phyloP scores from a whole-genome alignment of 73 alveolate genomes.

The Symbiodinium natans region DNA sequence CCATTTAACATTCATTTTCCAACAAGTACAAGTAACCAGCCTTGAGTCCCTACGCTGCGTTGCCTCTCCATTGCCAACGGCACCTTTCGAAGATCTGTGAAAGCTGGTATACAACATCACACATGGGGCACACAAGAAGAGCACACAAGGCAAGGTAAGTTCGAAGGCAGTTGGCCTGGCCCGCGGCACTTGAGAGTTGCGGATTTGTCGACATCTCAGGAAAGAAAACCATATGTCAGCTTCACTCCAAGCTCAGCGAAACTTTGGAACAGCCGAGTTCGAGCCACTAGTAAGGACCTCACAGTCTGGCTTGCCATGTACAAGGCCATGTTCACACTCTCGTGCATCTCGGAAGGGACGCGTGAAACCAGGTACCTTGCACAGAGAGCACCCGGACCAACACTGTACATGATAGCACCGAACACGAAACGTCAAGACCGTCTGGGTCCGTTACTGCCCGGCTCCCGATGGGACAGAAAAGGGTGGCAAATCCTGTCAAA shows the following conservation, averaged over 20 bases:
- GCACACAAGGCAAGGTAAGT: neutral
- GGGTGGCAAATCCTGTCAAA: neutral
- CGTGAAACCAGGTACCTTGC: slow-evolving; percentile 37
- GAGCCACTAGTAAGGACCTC: neutral
- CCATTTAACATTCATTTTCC: neutral
- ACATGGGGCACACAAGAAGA: too few species aligned
- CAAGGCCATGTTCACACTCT: slow-evolving; percentile 49
- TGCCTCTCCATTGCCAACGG: neutral
- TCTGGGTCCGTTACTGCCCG: neutral
- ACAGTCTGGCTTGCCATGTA: slow-evolving; percentile 42
- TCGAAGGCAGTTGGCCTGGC: neutral
- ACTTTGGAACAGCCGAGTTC: neutral
- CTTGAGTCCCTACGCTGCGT: neutral
- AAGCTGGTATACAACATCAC: too few species aligned
- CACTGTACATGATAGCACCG: too few species aligned
- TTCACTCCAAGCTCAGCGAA: too few species aligned
- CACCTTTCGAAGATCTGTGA: too few species aligned
- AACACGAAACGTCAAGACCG: too few species aligned
- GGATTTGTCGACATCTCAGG: neutral
- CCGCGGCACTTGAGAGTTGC: neutral
- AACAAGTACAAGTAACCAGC: neutral
- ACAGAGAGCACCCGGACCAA: neutral
- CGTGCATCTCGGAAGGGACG: slow-evolving; percentile 34
- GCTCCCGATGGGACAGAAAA: neutral
- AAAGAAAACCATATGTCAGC: too few species aligned